Conservation (phyloP, 768 basidiomycete species). For the Dendrothele bispora region DNA sequence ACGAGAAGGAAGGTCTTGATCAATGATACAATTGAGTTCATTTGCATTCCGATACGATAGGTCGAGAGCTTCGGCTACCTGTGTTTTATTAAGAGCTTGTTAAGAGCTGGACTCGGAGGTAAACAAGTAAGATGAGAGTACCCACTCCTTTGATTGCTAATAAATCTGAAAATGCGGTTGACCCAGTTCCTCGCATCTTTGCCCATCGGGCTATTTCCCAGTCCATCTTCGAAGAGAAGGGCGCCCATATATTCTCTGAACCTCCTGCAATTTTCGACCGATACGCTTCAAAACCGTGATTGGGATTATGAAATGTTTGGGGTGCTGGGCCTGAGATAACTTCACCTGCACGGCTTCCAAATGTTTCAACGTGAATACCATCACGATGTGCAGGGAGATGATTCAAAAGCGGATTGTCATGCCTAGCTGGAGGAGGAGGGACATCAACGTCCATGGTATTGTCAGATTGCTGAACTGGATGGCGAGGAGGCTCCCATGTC, state of each 20-base stretch:
- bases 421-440: not conserved
- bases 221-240: constrained; percentile 25
- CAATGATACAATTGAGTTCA: constrained; percentile 28
- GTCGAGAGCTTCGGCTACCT: constrained; percentile 25
- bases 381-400: not conserved
- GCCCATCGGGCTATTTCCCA: constrained; percentile 33
- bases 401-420: not conserved
- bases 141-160: constrained; percentile 38
- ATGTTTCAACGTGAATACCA: not conserved
- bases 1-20: constrained; percentile 19
- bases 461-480: not conserved
- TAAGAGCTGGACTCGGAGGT: too few species aligned
- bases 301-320: not conserved
- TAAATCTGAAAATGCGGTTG: constrained; percentile 34
- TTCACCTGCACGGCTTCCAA: not conserved
- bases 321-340: too few species aligned
- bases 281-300: not conserved
- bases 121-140: constrained; percentile 6
- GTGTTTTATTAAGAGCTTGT: constrained; percentile 5
- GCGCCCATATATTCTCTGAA: constrained; percentile 16
- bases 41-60: constrained; percentile 24
- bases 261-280: not conserved
- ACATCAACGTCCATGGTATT: not conserved
- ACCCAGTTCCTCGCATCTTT: constrained; percentile 25
- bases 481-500: not conserved